Base-by-base conservation (phyloP, 2,329 filamentous ascomycete genomes). In the Colletotrichum sojae region DNA sequence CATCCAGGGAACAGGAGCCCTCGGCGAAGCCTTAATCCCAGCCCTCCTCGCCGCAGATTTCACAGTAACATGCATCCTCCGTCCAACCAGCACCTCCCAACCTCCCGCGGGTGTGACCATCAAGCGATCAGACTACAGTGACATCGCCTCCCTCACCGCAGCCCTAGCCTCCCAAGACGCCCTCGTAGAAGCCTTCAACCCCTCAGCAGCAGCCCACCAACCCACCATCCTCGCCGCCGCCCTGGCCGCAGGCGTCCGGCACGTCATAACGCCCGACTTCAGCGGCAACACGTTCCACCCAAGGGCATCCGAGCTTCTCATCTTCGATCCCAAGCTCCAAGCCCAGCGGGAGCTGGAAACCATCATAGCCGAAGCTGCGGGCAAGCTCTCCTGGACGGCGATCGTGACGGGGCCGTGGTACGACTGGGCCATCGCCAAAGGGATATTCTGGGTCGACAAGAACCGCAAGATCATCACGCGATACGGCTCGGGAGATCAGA, bases 51-150 rank as follows among this genome's bases (percentile, higher is more conserved):
- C 31, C 13, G 52, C 63, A 4, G 5, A 31, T 3, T 62, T 70
- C 10, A 22, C 45, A 10, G 56, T 67, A 2, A 58, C 63, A 4
- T 40, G 52, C 31, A 40, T 67, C 16, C 52, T 48, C 5, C 56
- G 63, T 2, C 20, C 51, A 1, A 25, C 6, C 2, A 57, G 43
- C 9, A 27, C 20, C 2, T 31, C 39, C 0, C 10, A 27, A 0
- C 16, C 16, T 5, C 83, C 83, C 4, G 70, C 73, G 0, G 82
- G 77, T 16, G 75, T 85, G 54, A 71, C 72, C 1, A 73, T 81
- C 27, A 79, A 76, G 10, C 75, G 71, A 18, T 75, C 85, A 65
- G 77, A 88, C 76, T 89, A 89, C 75, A 72, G 81, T 13, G 78
- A 85, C 16, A 76, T 81, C 4, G 70, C 74, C 0, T 75, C 77